Evolutionary conservation across 1,284 basidiomycete genomes (phyloP).

Genomic region (Cyathus olla): DNA sequence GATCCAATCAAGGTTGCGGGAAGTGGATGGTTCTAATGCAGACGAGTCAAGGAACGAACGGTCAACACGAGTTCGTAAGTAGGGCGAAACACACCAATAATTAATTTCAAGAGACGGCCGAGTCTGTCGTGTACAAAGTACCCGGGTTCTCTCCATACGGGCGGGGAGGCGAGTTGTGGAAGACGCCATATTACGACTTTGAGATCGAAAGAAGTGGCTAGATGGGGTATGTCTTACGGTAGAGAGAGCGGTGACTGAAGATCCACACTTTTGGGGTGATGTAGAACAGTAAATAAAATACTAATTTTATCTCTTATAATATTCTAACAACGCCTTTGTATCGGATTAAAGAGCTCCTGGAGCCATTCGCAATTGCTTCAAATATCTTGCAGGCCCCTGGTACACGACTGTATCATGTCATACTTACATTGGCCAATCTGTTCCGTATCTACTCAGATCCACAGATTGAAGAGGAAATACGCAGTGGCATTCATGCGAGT

Average conservation of each 20-base stretch:
- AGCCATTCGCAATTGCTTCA: constrained; percentile 44
- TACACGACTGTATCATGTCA: constrained; percentile 39
- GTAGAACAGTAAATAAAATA: constrained; percentile 17
- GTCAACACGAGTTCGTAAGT: too few species aligned
- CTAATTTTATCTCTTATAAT: background rate
- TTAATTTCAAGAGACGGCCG: too few species aligned
- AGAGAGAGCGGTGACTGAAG: constrained; percentile 1
- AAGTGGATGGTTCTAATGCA: too few species aligned
- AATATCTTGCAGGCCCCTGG: constrained; percentile 40
- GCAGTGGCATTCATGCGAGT: background rate
- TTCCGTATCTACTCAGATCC: constrained; percentile 19
- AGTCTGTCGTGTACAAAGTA: too few species aligned
- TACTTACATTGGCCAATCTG: constrained; percentile 39
- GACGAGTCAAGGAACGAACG: too few species aligned
- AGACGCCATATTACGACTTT: too few species aligned
- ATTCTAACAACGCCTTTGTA: background rate
- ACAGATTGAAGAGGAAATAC: background rate
- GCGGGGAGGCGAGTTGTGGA: too few species aligned
- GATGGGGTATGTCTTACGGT: too few species aligned
- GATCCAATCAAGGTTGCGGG: too few species aligned
- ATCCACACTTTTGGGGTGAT: constrained; percentile 28
- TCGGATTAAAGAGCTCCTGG: constrained; percentile 19
- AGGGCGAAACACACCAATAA: too few species aligned
- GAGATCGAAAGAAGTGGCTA: too few species aligned
- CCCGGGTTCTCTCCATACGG: too few species aligned